Conservation (phyloP, 768 basidiomycete species). For the Rickenella mellea region DNA sequence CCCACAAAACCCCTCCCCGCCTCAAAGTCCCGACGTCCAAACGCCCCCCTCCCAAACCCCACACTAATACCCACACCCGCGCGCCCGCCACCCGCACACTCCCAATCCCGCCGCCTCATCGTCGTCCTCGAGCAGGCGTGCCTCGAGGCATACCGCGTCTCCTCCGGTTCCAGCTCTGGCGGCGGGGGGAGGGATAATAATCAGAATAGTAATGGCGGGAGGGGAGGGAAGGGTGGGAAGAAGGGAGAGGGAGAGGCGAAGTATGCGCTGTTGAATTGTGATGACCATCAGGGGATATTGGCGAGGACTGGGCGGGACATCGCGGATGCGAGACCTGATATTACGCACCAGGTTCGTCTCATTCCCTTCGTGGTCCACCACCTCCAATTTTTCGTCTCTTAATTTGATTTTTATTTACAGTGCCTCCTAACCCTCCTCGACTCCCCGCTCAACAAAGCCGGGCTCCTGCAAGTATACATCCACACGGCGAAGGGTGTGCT, state of each 20-base stretch:
- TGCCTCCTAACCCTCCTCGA: conserved; percentile 94
- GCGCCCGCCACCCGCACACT: conserved; percentile 50
- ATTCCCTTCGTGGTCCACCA: background rate
- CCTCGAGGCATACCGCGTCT: conserved; percentile 87
- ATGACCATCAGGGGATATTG: conserved; percentile 97
- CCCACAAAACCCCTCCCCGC: no score
- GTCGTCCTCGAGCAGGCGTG: conserved; percentile 93
- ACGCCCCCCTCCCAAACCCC: conserved; percentile 40
- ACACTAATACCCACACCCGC: conserved; percentile 79
- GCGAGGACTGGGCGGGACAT: conserved; percentile 98
- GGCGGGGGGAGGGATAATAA: conserved; percentile 3
- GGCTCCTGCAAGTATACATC: conserved; percentile 93
- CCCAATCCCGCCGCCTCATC: conserved; percentile 61
- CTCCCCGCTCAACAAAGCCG: conserved; percentile 96
- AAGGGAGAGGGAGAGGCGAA: conserved; percentile 64
- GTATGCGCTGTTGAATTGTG: conserved; percentile 94
- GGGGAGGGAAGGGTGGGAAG: conserved; percentile 42
- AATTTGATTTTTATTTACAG: conserved; percentile 27
- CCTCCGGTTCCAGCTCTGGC: conserved; percentile 33
- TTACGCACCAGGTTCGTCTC: conserved; percentile 84
- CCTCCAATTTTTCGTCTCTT: background rate
- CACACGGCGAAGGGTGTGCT: conserved; percentile 94
- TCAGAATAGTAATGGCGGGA: conserved; percentile 21
- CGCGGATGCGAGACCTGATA: conserved; percentile 97
- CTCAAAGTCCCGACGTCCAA: background rate